Percentiles rank a stretch among this genome's conserved stretches.
phyloP scores from a whole-genome alignment of 495 filamentous ascomycete species.

The Talaromyces stipitatus region DNA sequence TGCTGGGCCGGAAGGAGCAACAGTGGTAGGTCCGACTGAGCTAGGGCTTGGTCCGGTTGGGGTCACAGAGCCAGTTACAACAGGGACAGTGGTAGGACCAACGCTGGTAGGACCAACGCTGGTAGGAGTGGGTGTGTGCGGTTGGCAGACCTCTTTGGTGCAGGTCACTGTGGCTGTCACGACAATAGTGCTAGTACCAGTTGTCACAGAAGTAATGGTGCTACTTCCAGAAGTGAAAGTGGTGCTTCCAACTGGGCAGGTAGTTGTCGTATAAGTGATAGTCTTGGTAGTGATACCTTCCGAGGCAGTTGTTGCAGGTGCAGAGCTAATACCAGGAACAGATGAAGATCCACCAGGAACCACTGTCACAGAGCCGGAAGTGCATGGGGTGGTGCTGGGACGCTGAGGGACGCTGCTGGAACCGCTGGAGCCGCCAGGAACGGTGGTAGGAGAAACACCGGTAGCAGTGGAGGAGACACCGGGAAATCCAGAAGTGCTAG shows the following conservation, averaged over 20 bases:
- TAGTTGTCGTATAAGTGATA: constrained; percentile 9
- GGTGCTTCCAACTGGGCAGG: constrained; percentile 2
- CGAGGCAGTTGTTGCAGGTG: not conserved
- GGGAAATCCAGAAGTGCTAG: not conserved
- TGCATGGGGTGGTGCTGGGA: not conserved
- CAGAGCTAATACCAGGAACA: not conserved
- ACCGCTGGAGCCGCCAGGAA: not conserved
- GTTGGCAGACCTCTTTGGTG: constrained; percentile 7
- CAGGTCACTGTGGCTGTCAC: constrained; percentile 4
- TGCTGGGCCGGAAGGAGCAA: not conserved
- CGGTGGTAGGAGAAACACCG: not conserved
- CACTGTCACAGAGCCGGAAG: not conserved
- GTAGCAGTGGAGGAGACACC: not conserved
- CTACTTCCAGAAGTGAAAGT: not conserved
- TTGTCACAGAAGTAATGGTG: not conserved
- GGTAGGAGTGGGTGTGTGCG: not conserved
- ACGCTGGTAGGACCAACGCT: not conserved
- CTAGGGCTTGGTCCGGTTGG: not conserved
- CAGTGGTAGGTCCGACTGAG: not conserved
- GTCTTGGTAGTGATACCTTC: constrained; percentile 5
- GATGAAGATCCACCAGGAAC: not conserved
- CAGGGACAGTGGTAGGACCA: not conserved
- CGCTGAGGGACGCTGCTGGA: not conserved
- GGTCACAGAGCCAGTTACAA: not conserved
- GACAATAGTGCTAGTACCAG: constrained; percentile 2